Evolutionary conservation across 2,329 filamentous ascomycete species (phyloP).

Genomic region (Colletotrichum caudatum): DNA sequence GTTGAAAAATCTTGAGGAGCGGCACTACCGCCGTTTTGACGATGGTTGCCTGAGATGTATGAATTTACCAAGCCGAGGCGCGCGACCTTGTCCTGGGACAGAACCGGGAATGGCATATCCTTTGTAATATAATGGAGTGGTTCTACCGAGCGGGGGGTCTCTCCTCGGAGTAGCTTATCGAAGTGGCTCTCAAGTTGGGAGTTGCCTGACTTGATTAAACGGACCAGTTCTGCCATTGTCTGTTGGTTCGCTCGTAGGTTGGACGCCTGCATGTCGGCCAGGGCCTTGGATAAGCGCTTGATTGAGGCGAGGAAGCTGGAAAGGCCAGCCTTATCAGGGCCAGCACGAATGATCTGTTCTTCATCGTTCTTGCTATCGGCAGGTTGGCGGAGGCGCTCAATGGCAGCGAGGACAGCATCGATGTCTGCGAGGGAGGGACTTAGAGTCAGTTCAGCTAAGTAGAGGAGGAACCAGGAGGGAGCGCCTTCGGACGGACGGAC

Average conservation of each 20-base stretch:
- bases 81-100: conserved; percentile 81
- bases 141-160: conserved; percentile 85
- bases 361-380: conserved; percentile 92
- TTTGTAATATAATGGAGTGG: conserved; percentile 95
- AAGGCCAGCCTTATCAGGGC: conserved; percentile 86
- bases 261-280: conserved; percentile 86
- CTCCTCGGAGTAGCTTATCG: conserved; percentile 77
- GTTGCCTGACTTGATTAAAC: conserved; percentile 82
- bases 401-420: conserved; percentile 85
- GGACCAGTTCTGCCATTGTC: conserved; percentile 82
- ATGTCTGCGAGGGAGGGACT: conserved; percentile 69
- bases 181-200: conserved; percentile 88
- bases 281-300: conserved; percentile 87
- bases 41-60: conserved; percentile 75
- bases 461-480: not conserved
- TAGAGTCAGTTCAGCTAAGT: conserved; percentile 41
- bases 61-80: conserved; percentile 83
- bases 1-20: conserved; percentile 73
- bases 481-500: conserved; percentile 46
- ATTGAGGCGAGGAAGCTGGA: conserved; percentile 89
- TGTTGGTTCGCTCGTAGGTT: conserved; percentile 93
- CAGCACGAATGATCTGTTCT: conserved; percentile 88
- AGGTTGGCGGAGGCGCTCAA: conserved; percentile 90
- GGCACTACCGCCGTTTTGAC: conserved; percentile 54
- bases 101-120: conserved; percentile 82